Evolutionary conservation across 192 early-diverging fungal species (phyloP), one percentile per base, ranked within the genome.

Genomic region (Rhizoclosmatium sp.): DNA sequence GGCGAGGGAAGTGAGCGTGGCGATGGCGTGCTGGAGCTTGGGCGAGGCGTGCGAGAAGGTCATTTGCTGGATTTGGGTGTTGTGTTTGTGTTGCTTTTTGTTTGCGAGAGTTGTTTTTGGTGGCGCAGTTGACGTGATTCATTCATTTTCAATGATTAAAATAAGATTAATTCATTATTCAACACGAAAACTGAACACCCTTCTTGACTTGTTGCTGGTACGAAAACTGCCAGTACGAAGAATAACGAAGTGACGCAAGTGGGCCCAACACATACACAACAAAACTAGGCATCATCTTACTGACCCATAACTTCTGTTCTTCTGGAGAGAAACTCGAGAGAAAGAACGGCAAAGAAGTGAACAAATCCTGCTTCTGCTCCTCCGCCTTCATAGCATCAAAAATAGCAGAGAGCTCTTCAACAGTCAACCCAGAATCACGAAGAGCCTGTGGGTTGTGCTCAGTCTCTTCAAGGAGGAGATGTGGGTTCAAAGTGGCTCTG

Each of bases 141-240:
- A 31, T 31, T 31, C 31, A 0, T 31, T 31, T 31, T 31, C 31
- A n/a, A n/a, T n/a, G n/a, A n/a, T n/a, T n/a, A n/a, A n/a, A n/a
- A n/a, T n/a, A n/a, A n/a, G n/a, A n/a, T n/a, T n/a, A n/a, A n/a
- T 31, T 31, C 31, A 31, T 31, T 31, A 31, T 31, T 31, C 31
- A 31, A 31, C 31, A 31, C 31, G 31, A 31, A 31, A 31, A 31
- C 0, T 31, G 31, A 31, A 31, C 31, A 31, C 31, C 31, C 31
- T 31, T 31, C 31, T 31, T 31, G 31, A 31, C 31, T 31, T 31
- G 31, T 31, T 31, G 31, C 31, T 31, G 31, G 41, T 71, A 71
- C 5, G 69, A 71, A 58, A 71, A 71, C 69, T 49, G 48, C 69
- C 69, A 71, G 69, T 71, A 71, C 19, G 48, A 46, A 2, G 4